phyloP scores from a whole-genome alignment of 305 asterid genomes.

The Fraxinus sp. region DNA sequence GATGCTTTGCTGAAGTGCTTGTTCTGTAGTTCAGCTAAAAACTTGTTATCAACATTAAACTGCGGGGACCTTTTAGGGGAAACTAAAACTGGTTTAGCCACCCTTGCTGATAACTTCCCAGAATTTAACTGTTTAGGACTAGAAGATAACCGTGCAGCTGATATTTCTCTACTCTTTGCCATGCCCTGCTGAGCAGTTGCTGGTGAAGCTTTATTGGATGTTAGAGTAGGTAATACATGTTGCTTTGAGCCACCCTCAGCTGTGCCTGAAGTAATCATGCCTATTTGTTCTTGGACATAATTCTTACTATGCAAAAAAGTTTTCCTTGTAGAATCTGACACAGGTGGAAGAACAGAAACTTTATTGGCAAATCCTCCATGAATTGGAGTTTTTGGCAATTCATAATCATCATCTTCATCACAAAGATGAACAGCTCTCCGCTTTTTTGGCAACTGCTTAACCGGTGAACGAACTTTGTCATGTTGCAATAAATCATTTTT shows the following conservation, averaged over 20 bases:
- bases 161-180: constrained; percentile 43
- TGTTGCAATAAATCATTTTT: constrained; percentile 38
- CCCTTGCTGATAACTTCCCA: constrained; percentile 38
- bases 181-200: constrained; percentile 42
- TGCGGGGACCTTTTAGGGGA: constrained; percentile 56
- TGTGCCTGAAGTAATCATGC: constrained; percentile 34
- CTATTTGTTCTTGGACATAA: constrained; percentile 27
- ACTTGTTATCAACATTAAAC: constrained; percentile 34
- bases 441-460: constrained; percentile 45
- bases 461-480: constrained; percentile 41
- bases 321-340: constrained; percentile 39
- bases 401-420: constrained; percentile 60
- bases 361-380: constrained; percentile 66
- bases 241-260: constrained; percentile 42
- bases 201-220: constrained; percentile 28
- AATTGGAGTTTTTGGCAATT: constrained; percentile 80
- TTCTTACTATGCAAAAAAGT: constrained; percentile 30
- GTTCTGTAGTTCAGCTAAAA: constrained; percentile 40
- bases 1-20: constrained; percentile 41
- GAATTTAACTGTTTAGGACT: constrained; percentile 39
- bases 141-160: constrained; percentile 27
- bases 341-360: constrained; percentile 32
- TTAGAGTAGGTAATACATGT: constrained; percentile 33
- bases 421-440: constrained; percentile 79
- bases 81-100: constrained; percentile 38